These are phyloP conservation scores for Aspergillus novofumigatus DNA, from an alignment of 2,329 filamentous ascomycete genomes.

Conservation along the genomic window DNA sequence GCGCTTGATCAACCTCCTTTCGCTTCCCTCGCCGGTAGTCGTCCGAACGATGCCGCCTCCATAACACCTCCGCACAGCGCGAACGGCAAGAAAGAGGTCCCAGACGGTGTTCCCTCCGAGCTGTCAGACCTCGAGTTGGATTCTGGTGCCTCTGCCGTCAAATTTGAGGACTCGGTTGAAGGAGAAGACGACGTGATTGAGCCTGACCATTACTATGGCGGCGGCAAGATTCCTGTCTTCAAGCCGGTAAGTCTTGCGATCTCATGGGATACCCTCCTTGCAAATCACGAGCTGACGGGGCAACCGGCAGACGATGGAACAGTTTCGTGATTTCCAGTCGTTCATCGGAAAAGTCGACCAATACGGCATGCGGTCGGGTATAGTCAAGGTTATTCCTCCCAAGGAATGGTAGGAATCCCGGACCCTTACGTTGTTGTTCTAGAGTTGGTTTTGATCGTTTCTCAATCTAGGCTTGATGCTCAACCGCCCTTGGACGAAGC, in stretches of 20 bases:
- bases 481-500: slow-evolving; percentile 76
- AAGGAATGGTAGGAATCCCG: slow-evolving; percentile 71
- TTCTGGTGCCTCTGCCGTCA: slow-evolving; percentile 20
- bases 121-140: slow-evolving; percentile 42
- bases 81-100: slow-evolving; percentile 42
- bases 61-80: slow-evolving; percentile 43
- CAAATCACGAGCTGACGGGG: slow-evolving; percentile 16
- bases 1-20: slow-evolving; percentile 28
- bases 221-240: slow-evolving; percentile 83
- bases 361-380: slow-evolving; percentile 96
- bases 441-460: slow-evolving; percentile 1
- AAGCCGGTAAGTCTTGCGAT: slow-evolving; percentile 63
- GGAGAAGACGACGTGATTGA: slow-evolving; percentile 72
- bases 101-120: slow-evolving; percentile 38
- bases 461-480: slow-evolving; percentile 54
- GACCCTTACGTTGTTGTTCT: background rate
- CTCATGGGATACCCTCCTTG: background rate
- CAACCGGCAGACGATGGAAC: slow-evolving; percentile 66
- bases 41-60: slow-evolving; percentile 29
- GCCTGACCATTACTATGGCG: slow-evolving; percentile 83
- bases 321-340: slow-evolving; percentile 89
- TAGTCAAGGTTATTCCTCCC: slow-evolving; percentile 92
- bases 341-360: slow-evolving; percentile 88
- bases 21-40: slow-evolving; percentile 21
- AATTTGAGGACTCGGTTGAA: slow-evolving; percentile 37